Evolutionary conservation across 768 basidiomycete genomes (phyloP), one percentile per base, ranked within the genome.

Genomic region (Psilocybe cyanescens): DNA sequence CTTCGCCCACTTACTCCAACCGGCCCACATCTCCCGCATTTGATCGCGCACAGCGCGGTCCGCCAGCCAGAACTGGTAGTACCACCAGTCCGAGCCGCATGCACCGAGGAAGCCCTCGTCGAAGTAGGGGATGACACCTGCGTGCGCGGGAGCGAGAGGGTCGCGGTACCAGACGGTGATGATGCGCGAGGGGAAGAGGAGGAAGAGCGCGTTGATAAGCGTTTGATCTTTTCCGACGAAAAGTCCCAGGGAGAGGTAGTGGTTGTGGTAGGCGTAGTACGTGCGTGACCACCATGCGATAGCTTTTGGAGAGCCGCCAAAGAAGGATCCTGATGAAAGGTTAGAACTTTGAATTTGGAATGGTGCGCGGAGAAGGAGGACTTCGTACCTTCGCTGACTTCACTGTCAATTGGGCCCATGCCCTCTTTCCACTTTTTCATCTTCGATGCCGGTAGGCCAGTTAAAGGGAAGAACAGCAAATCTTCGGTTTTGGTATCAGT

Each of bases 181-280:
- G 68, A 86, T 73, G 17, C 79, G 78, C 3, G 74, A 67, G 1
- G 85, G 80, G 68, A 78, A 77, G 45, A 84, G 78, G 31, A 75
- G 66, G 41, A 72, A 59, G 29, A 75, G 66, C 33, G 71, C 59
- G 49, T 73, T 86, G 67, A 86, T 81, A 35, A 87, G 61, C 0
- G 81, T 81, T 67, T 86, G 83, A 70, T 86, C 86, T 65, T 85
- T 85, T 8, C 85, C 84, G 16, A 85, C 82, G 65, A 86, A 86
- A 8, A 75, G 64, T n/a, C 73, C 74, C n/a, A 71, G 72, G 5
- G 71, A 67, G 41, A 85, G 78, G 71, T 85, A 86, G 61, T 77
- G 60, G 68, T 85, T 74, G 68, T 86, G 86, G 60, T 82, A 82
- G 0, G 76, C 72, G 66, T 84, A 86, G 68, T 78, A 87, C 1